Percentiles rank a stretch among this genome's conserved stretches.
Conservation (phyloP, 2,329 filamentous ascomycete genomes). For the Fusarium camptoceras region DNA sequence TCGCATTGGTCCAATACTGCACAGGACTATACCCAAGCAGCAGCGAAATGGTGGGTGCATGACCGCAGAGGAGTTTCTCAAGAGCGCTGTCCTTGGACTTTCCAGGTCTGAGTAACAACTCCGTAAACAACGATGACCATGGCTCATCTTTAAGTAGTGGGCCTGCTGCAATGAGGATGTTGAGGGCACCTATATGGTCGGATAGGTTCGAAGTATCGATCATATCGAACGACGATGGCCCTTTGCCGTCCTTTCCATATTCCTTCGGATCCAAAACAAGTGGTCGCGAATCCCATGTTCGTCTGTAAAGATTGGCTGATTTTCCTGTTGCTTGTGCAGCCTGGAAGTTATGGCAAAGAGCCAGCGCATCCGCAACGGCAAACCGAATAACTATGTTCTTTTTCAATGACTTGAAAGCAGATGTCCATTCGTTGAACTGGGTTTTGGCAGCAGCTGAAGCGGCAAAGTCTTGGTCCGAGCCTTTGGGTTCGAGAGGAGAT, state of each 20-base stretch:
- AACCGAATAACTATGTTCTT: constrained; percentile 58
- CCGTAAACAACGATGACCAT: constrained; percentile 62
- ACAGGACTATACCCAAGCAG: constrained; percentile 63
- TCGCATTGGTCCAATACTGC: constrained; percentile 64
- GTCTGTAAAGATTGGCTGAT: constrained; percentile 57
- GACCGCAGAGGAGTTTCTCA: constrained; percentile 58
- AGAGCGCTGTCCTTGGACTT: constrained; percentile 48
- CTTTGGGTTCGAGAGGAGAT: constrained; percentile 54
- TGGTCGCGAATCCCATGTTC: constrained; percentile 53
- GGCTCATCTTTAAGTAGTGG: constrained; percentile 60
- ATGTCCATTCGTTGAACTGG: constrained; percentile 61
- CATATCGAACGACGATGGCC: constrained; percentile 62
- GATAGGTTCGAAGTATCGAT: constrained; percentile 65
- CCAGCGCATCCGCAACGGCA: constrained; percentile 60
- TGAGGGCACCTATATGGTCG: constrained; percentile 55
- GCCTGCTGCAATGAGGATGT: constrained; percentile 55
- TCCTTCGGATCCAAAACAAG: constrained; percentile 57
- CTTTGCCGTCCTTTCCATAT: constrained; percentile 53
- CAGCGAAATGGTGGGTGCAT: constrained; percentile 60
- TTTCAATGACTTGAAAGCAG: constrained; percentile 53
- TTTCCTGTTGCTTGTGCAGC: constrained; percentile 48
- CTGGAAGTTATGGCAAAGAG: constrained; percentile 65
- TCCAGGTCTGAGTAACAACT: constrained; percentile 55
- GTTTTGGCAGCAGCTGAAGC: constrained; percentile 52
- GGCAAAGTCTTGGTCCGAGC: constrained; percentile 30